Conservation (phyloP, 108 stramenopile genomes). For the Stephanodiscus minutulus region DNA sequence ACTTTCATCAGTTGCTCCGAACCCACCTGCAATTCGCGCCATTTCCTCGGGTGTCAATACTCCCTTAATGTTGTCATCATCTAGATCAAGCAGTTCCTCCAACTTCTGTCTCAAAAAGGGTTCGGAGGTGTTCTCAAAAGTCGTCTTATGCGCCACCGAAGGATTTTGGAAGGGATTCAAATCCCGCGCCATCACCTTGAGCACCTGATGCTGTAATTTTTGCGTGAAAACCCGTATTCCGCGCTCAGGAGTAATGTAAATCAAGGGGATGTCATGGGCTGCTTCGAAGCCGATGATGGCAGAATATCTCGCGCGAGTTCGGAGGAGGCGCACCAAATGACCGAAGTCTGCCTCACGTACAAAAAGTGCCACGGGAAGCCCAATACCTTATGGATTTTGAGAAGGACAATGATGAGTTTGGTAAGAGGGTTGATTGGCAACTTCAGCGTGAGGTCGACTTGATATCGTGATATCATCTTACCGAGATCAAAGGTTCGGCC, state of each 20-base stretch:
- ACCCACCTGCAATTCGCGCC: slow-evolving; percentile 73
- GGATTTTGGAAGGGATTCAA: slow-evolving; percentile 90
- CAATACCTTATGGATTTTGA: slow-evolving; percentile 54
- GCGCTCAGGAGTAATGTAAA: slow-evolving; percentile 70
- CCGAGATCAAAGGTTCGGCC: slow-evolving; percentile 61
- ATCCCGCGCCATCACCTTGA: slow-evolving; percentile 71
- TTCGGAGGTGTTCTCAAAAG: slow-evolving; percentile 69
- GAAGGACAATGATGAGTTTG: background rate
- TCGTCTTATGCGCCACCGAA: slow-evolving; percentile 67
- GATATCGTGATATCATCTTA: background rate
- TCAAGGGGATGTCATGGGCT: slow-evolving; percentile 69
- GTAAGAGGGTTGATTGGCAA: background rate
- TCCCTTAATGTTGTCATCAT: slow-evolving; percentile 64
- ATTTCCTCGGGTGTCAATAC: slow-evolving; percentile 72
- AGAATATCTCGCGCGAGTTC: slow-evolving; percentile 69
- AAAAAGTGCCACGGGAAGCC: slow-evolving; percentile 86
- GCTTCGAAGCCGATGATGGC: slow-evolving; percentile 64
- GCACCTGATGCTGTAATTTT: slow-evolving; percentile 62
- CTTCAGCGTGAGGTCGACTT: too few relatives aligned
- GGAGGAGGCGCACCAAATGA: slow-evolving; percentile 74
- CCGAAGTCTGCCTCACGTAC: slow-evolving; percentile 73
- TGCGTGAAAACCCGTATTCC: slow-evolving; percentile 80
- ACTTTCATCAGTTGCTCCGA: slow-evolving; percentile 86
- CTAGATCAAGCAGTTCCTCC: slow-evolving; percentile 84
- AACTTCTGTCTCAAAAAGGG: slow-evolving; percentile 71